These are phyloP conservation scores for Monilinia fructigena DNA, from an alignment of 2,329 filamentous ascomycete species.

Conservation along the genomic window DNA sequence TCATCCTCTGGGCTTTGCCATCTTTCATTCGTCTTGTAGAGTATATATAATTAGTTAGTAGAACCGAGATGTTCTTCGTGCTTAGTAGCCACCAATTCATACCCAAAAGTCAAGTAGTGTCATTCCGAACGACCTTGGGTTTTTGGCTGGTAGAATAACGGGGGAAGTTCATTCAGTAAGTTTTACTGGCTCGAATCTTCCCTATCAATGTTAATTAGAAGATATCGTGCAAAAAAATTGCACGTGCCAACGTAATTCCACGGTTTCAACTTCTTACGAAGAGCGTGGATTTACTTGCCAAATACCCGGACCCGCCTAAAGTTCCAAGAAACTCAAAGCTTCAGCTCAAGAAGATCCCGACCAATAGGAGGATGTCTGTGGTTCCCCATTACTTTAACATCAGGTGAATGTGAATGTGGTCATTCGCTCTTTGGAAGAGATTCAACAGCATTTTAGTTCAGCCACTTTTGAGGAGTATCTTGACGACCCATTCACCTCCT, in stretches of 20 bases:
- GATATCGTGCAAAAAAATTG: background rate
- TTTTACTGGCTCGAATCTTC: background rate
- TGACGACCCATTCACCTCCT: background rate
- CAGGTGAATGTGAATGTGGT: no score
- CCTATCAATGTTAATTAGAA: no score
- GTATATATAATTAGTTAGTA: background rate
- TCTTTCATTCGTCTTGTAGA: background rate
- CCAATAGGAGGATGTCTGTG: no score
- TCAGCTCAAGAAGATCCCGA: no score
- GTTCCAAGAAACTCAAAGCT: no score
- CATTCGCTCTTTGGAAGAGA: no score
- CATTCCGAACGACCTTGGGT: background rate
- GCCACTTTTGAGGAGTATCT: background rate
- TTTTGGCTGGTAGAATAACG: background rate
- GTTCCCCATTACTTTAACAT: no score
- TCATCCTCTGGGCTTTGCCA: background rate
- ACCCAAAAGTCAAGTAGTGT: background rate
- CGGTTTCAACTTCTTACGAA: no score
- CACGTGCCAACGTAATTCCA: no score
- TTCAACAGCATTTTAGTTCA: no score
- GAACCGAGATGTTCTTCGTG: background rate
- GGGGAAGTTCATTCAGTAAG: background rate
- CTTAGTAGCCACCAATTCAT: background rate
- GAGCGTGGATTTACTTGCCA: no score
- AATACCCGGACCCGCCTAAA: no score